phyloP scores from a whole-genome alignment of 1,284 basidiomycete species.

The Cutaneotrichosporon cavernicola region DNA sequence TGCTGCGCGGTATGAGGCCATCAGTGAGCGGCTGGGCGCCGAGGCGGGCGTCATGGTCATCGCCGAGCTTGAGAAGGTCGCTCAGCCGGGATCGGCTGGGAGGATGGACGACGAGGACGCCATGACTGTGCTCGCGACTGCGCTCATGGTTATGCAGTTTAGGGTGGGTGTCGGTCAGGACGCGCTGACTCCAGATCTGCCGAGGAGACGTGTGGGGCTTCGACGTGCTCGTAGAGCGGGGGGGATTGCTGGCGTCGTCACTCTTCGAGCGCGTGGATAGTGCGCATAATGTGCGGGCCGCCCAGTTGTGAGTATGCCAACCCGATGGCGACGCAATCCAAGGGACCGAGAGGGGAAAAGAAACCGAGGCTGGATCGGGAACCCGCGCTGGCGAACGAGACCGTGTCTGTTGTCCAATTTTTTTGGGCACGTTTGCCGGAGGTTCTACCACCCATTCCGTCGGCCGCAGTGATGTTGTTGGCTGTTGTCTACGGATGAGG shows the following conservation, averaged over 20 bases:
- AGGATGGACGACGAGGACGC: conserved; percentile 6
- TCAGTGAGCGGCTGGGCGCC: conserved; percentile 6
- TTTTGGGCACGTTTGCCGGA: too few species aligned
- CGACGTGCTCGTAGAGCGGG: background rate
- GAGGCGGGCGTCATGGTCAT: conserved; percentile 3
- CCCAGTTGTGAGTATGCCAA: background rate
- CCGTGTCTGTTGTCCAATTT: too few species aligned
- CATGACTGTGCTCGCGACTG: conserved; percentile 6
- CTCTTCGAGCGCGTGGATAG: conserved; percentile 4
- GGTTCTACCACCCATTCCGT: too few species aligned
- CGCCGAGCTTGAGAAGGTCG: background rate
- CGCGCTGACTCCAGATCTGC: background rate
- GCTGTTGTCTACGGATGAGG: too few species aligned
- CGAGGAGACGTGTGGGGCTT: conserved; percentile 5
- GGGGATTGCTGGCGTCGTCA: background rate
- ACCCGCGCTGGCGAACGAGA: too few species aligned
- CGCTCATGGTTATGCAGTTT: conserved; percentile 7
- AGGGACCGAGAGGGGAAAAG: too few species aligned
- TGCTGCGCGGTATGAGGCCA: background rate
- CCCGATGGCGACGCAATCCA: too few species aligned
- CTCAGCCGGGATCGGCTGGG: conserved; percentile 2
- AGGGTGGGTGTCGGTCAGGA: background rate
- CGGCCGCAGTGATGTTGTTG: too few species aligned
- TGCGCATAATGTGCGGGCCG: background rate
- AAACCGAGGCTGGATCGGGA: too few species aligned